Percentiles rank a stretch among this genome's conserved stretches.
These are phyloP conservation scores for Saccharomycopsis vini DNA, from an alignment of 805 yeast genomes.

Conservation along the genomic window DNA sequence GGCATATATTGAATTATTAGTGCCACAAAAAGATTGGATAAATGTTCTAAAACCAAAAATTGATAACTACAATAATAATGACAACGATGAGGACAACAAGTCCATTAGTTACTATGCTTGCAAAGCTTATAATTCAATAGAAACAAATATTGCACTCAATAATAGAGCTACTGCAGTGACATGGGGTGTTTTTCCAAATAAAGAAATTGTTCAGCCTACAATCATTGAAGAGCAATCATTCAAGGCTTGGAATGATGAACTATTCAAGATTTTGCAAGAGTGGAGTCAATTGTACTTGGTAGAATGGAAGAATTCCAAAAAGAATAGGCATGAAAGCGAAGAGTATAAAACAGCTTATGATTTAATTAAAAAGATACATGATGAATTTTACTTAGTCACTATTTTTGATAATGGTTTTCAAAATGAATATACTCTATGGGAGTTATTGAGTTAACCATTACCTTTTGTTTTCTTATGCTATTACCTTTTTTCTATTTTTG, in stretches of 20 bases:
- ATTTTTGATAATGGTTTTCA: constrained; percentile 76
- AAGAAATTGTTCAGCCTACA: constrained; percentile 86
- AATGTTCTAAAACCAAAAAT: constrained; percentile 43
- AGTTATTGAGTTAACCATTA: background rate
- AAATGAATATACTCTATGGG: constrained; percentile 20
- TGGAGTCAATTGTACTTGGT: constrained; percentile 76
- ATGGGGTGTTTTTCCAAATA: constrained; percentile 94
- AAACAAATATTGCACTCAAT: constrained; percentile 47
- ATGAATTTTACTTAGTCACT: constrained; percentile 68
- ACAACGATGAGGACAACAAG: constrained; percentile 4
- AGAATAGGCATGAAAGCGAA: constrained; percentile 20
- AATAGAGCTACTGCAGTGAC: constrained; percentile 74
- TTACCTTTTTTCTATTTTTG: background rate
- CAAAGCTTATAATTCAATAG: constrained; percentile 42
- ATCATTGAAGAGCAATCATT: constrained; percentile 88
- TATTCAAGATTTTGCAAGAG: constrained; percentile 81
- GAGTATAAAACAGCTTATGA: constrained; percentile 37
- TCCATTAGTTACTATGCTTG: constrained; percentile 68
- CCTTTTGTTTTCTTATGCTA: background rate
- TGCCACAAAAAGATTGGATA: constrained; percentile 68
- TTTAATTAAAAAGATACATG: constrained; percentile 52
- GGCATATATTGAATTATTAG: constrained; percentile 84
- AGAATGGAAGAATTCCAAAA: constrained; percentile 8
- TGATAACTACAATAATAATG: constrained; percentile 23
- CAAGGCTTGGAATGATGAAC: constrained; percentile 94